Evolutionary conservation across 2,329 filamentous ascomycete species (phyloP).

Genomic region (Ambrosiella beaveri): DNA sequence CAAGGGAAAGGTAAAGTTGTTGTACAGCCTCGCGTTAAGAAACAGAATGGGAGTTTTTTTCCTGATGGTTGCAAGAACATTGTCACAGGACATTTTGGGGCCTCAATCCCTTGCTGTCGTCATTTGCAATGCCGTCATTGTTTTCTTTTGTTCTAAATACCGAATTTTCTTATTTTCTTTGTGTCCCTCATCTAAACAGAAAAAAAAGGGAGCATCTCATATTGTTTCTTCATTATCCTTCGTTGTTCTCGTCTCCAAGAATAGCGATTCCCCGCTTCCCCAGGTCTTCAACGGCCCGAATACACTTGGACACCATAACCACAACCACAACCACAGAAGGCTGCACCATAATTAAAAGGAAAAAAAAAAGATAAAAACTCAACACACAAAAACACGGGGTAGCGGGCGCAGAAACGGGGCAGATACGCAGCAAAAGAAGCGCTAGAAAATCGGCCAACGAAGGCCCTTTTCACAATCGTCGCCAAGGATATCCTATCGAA

Average conservation of each 20-base stretch:
- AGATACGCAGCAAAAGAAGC: not conserved
- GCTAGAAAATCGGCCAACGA: too few relatives aligned
- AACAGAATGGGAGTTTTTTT: not conserved
- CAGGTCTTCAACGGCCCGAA: conserved; percentile 11
- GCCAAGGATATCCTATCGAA: too few relatives aligned
- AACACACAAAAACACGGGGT: conserved; percentile 6
- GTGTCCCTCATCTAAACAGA: not conserved
- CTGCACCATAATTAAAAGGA: not conserved
- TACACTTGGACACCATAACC: conserved; percentile 5
- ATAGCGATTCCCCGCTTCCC: conserved; percentile 7
- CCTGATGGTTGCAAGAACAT: not conserved
- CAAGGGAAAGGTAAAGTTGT: not conserved
- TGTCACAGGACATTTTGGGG: not conserved
- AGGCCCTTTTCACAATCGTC: too few relatives aligned
- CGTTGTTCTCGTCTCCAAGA: not conserved
- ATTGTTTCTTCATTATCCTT: not conserved
- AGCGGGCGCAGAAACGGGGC: not conserved
- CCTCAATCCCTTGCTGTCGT: not conserved
- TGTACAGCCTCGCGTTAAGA: not conserved
- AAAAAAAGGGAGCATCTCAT: not conserved
- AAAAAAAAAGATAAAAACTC: not conserved
- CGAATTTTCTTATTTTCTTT: not conserved
- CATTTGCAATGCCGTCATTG: not conserved
- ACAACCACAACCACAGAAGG: not conserved
- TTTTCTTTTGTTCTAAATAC: not conserved